Evolutionary conservation across 768 basidiomycete species (phyloP).

Genomic region (Ramaria sp.): DNA sequence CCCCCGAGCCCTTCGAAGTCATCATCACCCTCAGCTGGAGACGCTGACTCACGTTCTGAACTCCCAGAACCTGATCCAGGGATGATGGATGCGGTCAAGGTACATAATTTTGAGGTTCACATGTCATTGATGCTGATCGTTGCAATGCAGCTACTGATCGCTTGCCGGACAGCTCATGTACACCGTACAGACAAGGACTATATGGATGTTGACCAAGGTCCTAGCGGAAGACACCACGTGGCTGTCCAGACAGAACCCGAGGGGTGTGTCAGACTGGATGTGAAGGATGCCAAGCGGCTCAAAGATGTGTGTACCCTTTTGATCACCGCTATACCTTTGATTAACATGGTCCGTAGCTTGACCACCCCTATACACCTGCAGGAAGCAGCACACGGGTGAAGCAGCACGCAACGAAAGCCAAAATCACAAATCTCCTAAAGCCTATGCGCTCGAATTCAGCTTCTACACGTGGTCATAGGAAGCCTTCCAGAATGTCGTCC

Average conservation of each 20-base stretch:
- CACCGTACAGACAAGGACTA: background rate
- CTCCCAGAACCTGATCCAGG: background rate
- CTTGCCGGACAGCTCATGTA: slow-evolving; percentile 1
- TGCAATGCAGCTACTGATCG: slow-evolving; percentile 5
- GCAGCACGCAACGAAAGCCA: background rate
- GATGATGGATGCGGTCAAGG: slow-evolving; percentile 3
- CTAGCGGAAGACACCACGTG: background rate
- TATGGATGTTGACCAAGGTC: background rate
- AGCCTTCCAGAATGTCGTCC: background rate
- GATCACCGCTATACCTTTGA: background rate
- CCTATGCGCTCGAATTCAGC: background rate
- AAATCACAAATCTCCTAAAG: background rate
- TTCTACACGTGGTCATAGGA: background rate
- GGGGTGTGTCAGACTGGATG: background rate
- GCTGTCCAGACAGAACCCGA: slow-evolving; percentile 7
- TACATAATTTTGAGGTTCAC: background rate
- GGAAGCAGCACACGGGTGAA: background rate
- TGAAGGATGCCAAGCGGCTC: background rate
- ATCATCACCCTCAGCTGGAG: background rate
- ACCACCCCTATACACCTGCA: background rate
- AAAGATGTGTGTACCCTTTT: background rate
- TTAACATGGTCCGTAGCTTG: background rate
- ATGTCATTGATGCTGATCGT: background rate
- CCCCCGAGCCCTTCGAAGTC: background rate
- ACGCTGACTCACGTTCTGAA: background rate